Conservation (phyloP, 2,329 filamentous ascomycete genomes). For the Hypoxylon sp. region DNA sequence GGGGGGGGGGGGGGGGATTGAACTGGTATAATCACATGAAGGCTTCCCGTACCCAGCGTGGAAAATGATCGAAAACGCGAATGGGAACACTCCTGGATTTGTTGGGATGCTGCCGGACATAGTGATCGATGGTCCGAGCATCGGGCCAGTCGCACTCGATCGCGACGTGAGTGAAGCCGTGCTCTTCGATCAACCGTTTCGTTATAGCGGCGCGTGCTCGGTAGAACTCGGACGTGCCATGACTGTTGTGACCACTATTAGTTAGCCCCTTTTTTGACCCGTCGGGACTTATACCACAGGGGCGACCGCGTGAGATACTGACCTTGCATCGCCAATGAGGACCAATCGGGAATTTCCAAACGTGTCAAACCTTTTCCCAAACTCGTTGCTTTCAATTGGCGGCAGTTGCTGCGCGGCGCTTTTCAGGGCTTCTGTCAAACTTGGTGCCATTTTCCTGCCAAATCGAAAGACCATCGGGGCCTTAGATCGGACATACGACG, state of each 20-base stretch:
- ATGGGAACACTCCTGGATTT: constrained; percentile 45
- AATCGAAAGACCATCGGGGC: constrained; percentile 23
- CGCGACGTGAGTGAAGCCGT: constrained; percentile 64
- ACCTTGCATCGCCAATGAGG: no score
- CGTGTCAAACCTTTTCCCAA: constrained; percentile 56
- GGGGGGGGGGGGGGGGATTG: no score
- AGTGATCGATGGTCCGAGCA: constrained; percentile 62
- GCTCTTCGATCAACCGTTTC: constrained; percentile 60
- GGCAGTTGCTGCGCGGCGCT: constrained; percentile 38
- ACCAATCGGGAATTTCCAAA: constrained; percentile 54
- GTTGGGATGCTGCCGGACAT: constrained; percentile 58
- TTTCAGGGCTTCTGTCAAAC: constrained; percentile 33
- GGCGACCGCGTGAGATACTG: no score
- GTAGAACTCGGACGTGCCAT: constrained; percentile 68
- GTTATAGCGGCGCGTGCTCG: constrained; percentile 63
- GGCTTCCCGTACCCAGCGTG: constrained; percentile 55
- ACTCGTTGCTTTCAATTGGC: constrained; percentile 45
- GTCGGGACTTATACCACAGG: no score
- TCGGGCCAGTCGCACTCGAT: constrained; percentile 68
- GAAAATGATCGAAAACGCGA: constrained; percentile 62
- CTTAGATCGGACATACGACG: neutral
- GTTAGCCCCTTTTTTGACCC: no score
- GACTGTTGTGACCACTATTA: constrained; percentile 50
- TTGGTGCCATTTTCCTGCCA: constrained; percentile 26
- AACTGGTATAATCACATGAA: no score